Evolutionary conservation across 306 rosid species (phyloP), one percentile per base, ranked within the genome.

Genomic region (Lathyrus aphaca): DNA sequence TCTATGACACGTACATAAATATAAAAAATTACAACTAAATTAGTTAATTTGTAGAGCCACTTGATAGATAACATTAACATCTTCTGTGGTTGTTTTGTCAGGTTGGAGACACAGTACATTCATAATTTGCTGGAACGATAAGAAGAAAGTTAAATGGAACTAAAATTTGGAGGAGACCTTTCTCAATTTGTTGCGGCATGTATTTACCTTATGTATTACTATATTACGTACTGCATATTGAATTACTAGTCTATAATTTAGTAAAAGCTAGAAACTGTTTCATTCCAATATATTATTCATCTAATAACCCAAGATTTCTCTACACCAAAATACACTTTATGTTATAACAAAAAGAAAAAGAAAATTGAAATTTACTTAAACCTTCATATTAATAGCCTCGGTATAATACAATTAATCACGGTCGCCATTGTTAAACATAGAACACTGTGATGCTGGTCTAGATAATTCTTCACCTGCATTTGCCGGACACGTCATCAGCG

Each of bases 381-480:
- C 23, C 30, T 69, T 8, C 71, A 25, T 10, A 42, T 3, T 30
- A 58, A 44, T 21, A 4, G 14, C 14, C 27, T 4, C 10, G 4
- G 10, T 46, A 6, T 13, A 62, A 49, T 38, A 8, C 19, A 58
- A 1, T 54, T 43, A 54, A 55, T 19, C 66, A 13, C 2, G 8
- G 3, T 16, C 61, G 27, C 58, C 61, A 44, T 66, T 6, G 10
- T 74, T 73, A 37, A 86, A 66, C 57, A 42, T 37, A 0, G 87
- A 72, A 21, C 96, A 90, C 72, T 90, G 96, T 23, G 69, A 80
- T 18, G 50, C 72, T 3, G 96, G 95, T 74, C 96, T 77, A 1
- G 89, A 71, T 17, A 82, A 11, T 19, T 44, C 64, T 2, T 68
- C 77, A 0, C 94, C 96, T 12, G 88, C 61, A 8, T 71, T 90